Evolutionary conservation across 139 green algal species (phyloP).

Genomic region (Chlorella sorokiniana): DNA sequence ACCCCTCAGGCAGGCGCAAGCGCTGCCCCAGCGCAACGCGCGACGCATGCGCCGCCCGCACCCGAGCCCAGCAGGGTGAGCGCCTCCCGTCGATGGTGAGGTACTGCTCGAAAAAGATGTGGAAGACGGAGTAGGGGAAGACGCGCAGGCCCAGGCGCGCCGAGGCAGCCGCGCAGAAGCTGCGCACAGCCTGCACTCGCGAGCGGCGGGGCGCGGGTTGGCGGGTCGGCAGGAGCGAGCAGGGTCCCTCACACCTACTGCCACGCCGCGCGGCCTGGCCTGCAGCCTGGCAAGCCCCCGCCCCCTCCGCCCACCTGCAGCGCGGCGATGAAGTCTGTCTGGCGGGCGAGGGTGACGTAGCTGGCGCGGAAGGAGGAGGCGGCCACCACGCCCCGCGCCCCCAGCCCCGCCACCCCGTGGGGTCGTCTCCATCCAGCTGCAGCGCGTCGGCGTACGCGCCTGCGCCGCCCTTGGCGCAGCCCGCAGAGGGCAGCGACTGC

Average conservation of each 20-base stretch:
- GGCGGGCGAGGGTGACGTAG: conserved; percentile 76
- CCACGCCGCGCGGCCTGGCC: neutral
- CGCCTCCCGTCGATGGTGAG: conserved; percentile 57
- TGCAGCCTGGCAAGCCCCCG: too few relatives aligned
- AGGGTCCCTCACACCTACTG: neutral
- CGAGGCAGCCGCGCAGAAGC: conserved; percentile 23
- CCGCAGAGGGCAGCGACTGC: conserved; percentile 60
- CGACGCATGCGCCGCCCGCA: too few relatives aligned
- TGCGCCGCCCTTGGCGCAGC: conserved; percentile 82
- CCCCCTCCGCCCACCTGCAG: conserved; percentile 45
- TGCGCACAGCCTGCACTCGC: conserved; percentile 29
- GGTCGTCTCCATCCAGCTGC: conserved; percentile 18
- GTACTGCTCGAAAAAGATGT: conserved; percentile 97
- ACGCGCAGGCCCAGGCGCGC: conserved; percentile 68
- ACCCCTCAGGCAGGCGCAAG: too few relatives aligned
- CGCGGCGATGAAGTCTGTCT: conserved; percentile 86
- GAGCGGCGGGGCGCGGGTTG: neutral
- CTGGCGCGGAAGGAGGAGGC: conserved; percentile 84
- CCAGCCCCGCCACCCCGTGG: conserved; percentile 49
- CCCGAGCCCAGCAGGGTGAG: conserved; percentile 42
- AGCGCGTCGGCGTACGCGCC: conserved; percentile 76
- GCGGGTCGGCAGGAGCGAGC: too few relatives aligned
- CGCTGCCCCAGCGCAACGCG: too few relatives aligned
- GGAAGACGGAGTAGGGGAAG: conserved; percentile 90
- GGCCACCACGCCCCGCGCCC: conserved; percentile 46